phyloP scores from a whole-genome alignment of 306 rosid genomes.

The Pterocarpus santalinus region DNA sequence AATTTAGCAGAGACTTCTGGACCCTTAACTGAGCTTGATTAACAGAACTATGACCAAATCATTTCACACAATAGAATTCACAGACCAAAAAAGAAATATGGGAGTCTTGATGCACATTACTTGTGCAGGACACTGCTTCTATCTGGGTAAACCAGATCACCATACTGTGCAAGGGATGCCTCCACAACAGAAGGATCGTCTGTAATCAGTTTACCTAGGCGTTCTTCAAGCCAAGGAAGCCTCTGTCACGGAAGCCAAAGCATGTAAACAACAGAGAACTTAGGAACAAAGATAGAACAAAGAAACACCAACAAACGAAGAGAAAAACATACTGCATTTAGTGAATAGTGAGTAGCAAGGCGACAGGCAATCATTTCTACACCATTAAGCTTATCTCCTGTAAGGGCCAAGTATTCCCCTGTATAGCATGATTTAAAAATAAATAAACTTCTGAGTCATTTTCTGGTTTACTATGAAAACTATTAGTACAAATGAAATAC shows the following conservation, averaged over 20 bases:
- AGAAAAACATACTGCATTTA: slow-evolving; percentile 71
- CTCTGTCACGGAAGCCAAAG: slow-evolving; percentile 63
- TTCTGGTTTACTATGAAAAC: slow-evolving; percentile 21
- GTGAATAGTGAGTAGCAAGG: slow-evolving; percentile 88
- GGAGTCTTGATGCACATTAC: slow-evolving; percentile 59
- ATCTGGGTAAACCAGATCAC: slow-evolving; percentile 90
- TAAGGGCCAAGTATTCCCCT: slow-evolving; percentile 97
- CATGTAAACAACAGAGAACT: slow-evolving; percentile 40
- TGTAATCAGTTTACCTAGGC: slow-evolving; percentile 79
- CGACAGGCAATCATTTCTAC: slow-evolving; percentile 95
- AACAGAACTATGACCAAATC: background rate
- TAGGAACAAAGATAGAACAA: slow-evolving; percentile 23
- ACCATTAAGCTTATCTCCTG: slow-evolving; percentile 96
- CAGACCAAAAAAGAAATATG: slow-evolving; percentile 38
- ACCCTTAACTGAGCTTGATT: slow-evolving; percentile 14
- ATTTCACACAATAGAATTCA: slow-evolving; percentile 2
- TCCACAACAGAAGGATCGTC: slow-evolving; percentile 86
- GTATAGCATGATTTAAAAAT: slow-evolving; percentile 43
- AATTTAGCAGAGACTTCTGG: slow-evolving; percentile 13
- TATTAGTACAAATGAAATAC: background rate
- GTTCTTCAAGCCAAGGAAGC: slow-evolving; percentile 83
- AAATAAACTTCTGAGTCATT: slow-evolving; percentile 2
- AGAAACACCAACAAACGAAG: slow-evolving; percentile 18
- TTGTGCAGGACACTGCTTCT: slow-evolving; percentile 70
- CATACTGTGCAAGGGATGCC: slow-evolving; percentile 83